Conservation (phyloP, 1,284 basidiomycete genomes). For the Inonotus hispidus region DNA sequence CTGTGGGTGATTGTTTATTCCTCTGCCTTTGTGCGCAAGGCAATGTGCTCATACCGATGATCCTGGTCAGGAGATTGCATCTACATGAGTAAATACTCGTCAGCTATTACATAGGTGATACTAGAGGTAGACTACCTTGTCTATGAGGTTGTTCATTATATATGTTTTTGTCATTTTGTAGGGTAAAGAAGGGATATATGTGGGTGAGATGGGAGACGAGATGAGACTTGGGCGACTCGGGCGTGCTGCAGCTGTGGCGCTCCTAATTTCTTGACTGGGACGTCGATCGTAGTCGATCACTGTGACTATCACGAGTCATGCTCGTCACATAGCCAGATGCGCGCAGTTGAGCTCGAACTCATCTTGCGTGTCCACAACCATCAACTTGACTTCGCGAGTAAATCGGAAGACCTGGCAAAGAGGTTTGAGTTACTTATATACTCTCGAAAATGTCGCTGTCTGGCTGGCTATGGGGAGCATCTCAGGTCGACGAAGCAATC, state of each 20-base stretch:
- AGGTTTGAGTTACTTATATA: background rate
- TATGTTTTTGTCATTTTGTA: constrained; percentile 70
- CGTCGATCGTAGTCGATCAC: background rate
- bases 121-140: constrained; percentile 48
- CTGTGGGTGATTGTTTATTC: constrained; percentile 36
- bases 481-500: constrained; percentile 70
- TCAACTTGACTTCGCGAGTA: background rate
- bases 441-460: constrained; percentile 37
- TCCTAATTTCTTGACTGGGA: background rate
- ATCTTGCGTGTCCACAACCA: constrained; percentile 2
- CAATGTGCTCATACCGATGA: constrained; percentile 47
- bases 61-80: constrained; percentile 83
- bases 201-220: constrained; percentile 4
- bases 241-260: background rate
- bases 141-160: constrained; percentile 73
- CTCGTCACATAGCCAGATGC: background rate
- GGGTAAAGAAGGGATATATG: constrained; percentile 1
- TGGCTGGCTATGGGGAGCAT: constrained; percentile 70
- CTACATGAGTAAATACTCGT: constrained; percentile 34
- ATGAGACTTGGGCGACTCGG: constrained; percentile 1
- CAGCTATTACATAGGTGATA: constrained; percentile 4
- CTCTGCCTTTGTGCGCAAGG: constrained; percentile 15
- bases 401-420: background rate
- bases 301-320: background rate
- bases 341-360: background rate